Base-by-base conservation (phyloP, 371 early-diverging fungal species). In the Capillidium heterosporum region DNA sequence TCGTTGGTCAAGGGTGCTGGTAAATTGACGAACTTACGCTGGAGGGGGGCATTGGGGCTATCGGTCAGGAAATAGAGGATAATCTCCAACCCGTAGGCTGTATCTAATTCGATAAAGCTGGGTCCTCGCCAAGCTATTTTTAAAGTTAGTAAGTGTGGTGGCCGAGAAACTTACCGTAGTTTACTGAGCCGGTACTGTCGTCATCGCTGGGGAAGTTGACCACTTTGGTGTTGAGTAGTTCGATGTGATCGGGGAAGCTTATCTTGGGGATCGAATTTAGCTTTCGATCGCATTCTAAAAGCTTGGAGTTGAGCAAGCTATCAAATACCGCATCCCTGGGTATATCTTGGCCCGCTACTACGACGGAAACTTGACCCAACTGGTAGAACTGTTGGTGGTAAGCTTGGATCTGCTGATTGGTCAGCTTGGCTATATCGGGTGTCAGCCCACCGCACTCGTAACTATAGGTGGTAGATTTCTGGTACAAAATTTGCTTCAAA, bases 371-470 rank as follows among this genome's bases (percentile, higher is more conserved):
- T 54, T 77, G 77, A 51, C 75, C 73, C n/a, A 76, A 67, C 40
- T 71, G 68, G 57, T 88, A 88, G 58, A 69, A 82, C 39, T 65
- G 57, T 42, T 60, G 51, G 63, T 88, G 89, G 65, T 86, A 88
- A 23, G 62, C 69, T n/a, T 68, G 66, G 57, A 88, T 82, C 44
- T 81, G 75, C 15, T 74, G 63, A 57, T 82, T 85, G 32, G 69
- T 76, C 58, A 87, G 67, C 28, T 63, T 67, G 3, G 75, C 70
- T 57, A 88, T 83, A n/a, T 81, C 78, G 0, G 59, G 60, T 0
- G 89, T 87, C 27, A 74, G 61, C 0, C 89, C 89, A 46, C 89
- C 89, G 54, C 75, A 79, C 57, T 83, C 82, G 53, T 68, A 70
- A n/a, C 74, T 67, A 57, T 86, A 85, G 2, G 80, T 68, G 5